phyloP scores from a whole-genome alignment of 1,284 basidiomycete genomes.

The Ceratobasidium sp. region DNA sequence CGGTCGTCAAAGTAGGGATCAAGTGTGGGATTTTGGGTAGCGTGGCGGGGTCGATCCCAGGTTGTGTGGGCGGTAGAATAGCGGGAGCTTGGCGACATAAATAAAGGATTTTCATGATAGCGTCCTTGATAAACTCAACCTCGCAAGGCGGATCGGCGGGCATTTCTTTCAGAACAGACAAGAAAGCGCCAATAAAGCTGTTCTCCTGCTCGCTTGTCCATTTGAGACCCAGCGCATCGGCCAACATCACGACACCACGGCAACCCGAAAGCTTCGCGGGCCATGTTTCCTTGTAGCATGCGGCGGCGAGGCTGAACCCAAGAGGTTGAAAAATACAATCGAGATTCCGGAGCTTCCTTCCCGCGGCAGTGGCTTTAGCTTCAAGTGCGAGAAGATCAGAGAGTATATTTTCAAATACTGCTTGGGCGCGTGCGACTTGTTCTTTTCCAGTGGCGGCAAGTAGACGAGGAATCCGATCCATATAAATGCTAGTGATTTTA shows the following conservation, averaged over 20 bases:
- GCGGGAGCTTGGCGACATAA: conserved; percentile 63
- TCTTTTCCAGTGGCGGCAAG: conserved; percentile 71
- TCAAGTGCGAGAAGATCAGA: conserved; percentile 38
- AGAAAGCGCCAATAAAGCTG: conserved; percentile 88
- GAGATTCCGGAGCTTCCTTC: conserved; percentile 65
- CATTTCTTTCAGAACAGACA: conserved; percentile 96
- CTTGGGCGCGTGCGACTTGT: too few relatives aligned
- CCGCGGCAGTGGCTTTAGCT: conserved; percentile 23
- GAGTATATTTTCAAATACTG: conserved; percentile 34
- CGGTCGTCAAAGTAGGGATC: conserved; percentile 91
- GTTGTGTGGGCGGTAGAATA: conserved; percentile 22
- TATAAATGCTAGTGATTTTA: conserved; percentile 57
- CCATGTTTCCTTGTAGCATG: too few relatives aligned
- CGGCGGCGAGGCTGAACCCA: too few relatives aligned
- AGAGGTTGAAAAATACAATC: conserved; percentile 73
- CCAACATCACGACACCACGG: conserved; percentile 80
- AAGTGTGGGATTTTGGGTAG: conserved; percentile 29
- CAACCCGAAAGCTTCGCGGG: too few relatives aligned
- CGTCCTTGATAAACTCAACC: conserved; percentile 79
- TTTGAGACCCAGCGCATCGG: conserved; percentile 70
- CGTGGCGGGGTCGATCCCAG: conserved; percentile 23
- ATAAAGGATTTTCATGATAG: conserved; percentile 78
- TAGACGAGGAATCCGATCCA: conserved; percentile 77
- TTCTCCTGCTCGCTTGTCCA: conserved; percentile 91
- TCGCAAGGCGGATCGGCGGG: conserved; percentile 89